Base-by-base conservation (phyloP, 2,329 filamentous ascomycete genomes). In the Tolypocladium cylindrosporum region DNA sequence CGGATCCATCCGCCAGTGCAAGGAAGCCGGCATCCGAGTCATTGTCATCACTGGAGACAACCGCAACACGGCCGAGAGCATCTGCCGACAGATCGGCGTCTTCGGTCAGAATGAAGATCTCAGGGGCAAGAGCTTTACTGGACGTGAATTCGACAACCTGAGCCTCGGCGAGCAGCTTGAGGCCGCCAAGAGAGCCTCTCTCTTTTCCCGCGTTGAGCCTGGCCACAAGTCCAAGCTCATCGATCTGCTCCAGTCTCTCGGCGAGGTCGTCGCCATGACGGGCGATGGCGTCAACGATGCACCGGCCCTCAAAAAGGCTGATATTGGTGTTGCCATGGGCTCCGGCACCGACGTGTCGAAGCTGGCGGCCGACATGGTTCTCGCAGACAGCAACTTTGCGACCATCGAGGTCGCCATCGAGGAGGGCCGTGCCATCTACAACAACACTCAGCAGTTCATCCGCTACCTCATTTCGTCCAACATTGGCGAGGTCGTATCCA, bases 361-460 rank as follows among this genome's bases (percentile, higher is more conserved):
- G 77, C 79, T 99, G 64, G 94, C 94, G 37, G 91, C 95, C 59
- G 94, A 99, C 72, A 99, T 99, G 94, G 93, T 99, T 55, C 87
- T 99, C 55, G 90, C 92, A 34, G 95, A 99, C 75, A 91, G 97
- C 77, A 99, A 99, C 80, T 99, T 99, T 73, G 94, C 94, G 61
- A 99, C 94, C 4, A 99, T 99, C 65, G 90, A 96, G 72, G 81
- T 91, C 58, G 94, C 94, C 55, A 92, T 99, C 62, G 94, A 99
- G 72, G 94, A 99, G 76, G 94, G 94, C 57, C 89, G 94, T 62
- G 92, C 92, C 62, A 99, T 99, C 76, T 99, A 97, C 83, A 97
- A 94, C 86, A 99, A 99, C 81, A 99, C 94, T 7, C 94, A 99
- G 72, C 94, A 99, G 73, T 99, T 99, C 75, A 99, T 99, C 75